Base-by-base conservation (phyloP, 2,329 filamentous ascomycete genomes). In the Colletotrichum tropicicola region DNA sequence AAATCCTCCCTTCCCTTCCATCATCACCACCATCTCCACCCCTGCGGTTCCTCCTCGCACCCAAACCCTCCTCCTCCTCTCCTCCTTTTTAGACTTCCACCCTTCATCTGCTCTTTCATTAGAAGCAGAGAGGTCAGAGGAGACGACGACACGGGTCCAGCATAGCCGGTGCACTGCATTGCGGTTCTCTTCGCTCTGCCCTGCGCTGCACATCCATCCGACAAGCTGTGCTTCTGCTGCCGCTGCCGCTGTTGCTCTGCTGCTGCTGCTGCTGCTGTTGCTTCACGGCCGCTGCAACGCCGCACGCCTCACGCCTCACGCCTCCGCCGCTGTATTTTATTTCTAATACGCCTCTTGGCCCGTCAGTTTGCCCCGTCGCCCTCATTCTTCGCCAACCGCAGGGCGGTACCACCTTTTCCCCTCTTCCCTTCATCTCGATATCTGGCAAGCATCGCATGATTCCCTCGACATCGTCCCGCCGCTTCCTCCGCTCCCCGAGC, bases 91-190 rank as follows among this genome's bases (percentile, higher is more conserved):
- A 65, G 62, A 39, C 49, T 62, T 49, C 43, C 44, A 48, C 35
- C 44, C 61, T 60, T 65, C 66, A 41, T 67, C 66, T 68, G 66
- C 66, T 64, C 66, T 68, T 68, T 68, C 64, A 66, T 59, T 68
- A 68, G 66, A 67, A 59, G 66, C 66, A 68, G 66, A 64, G 58
- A 67, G 57, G 48, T 59, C 47, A 23, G 63, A 64, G 54, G 66
- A 59, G 60, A 67, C 59, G 44, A 67, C 59, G 44, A 67, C 30
- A 27, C 56, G 61, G 44, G 62, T 45, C 28, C 25, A 61, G 57
- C 51, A 35, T 30, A 37, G 57, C 49, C 48, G 27, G 44, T 62
- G 49, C 23, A 49, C 23, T 39, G 57, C 57, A 56, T 62, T 62
- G 62, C 62, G 62, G 37, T 44, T 19, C 28, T 21, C n/a, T 13